Base-by-base conservation (phyloP, 2,329 filamentous ascomycete species). In the Colletotrichum scovillei region DNA sequence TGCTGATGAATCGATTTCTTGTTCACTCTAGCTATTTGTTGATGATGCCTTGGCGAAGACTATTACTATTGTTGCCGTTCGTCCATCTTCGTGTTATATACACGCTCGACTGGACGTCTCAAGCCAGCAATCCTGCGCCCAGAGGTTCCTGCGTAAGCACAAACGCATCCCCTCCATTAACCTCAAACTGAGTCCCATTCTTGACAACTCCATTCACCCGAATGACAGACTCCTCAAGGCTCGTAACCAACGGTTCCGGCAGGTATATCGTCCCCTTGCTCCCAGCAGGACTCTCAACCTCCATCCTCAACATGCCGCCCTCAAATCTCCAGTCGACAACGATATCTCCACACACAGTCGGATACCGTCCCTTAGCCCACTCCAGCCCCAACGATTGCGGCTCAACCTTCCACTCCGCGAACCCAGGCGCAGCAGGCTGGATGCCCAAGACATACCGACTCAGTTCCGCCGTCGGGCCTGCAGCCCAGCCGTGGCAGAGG, bases 401-500 rank as follows among this genome's bases (percentile, higher is more conserved):
- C 42, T 65, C 68, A 11, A 78, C 71, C 59, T 52, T 69, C 73
- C 71, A 78, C n/a, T 63, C 46, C n/a, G 42, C 28, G 42, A 74
- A 81, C 0, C 79, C 79, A 3, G 79, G 76, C 0, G 9, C 64
- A 2, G 71, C 64, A 1, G 79, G 73, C 59, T 67, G 67, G 4
- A 77, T 69, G 8, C 80, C 80, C 3, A 83, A 75, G 8, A 81
- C 79, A 69, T 78, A 76, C 2, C 65, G 73, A 58, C 74, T 80
- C 28, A 82, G 69, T 46, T 82, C 80, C 46, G 79, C 79, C 2
- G 80, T 82, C 0, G 81, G 80, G 1, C 79, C 81, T 0, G 81
- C 76, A 1, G 77, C 75, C 81, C 81, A 82, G 1, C 78, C 81
- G 62, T 82, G 81, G 49, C 81, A 82, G 0, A 82, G 69, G 22